Evolutionary conservation across 2,329 filamentous ascomycete genomes (phyloP), one percentile per base, ranked within the genome.

Genomic region (Scedosporium aurantiacum): DNA sequence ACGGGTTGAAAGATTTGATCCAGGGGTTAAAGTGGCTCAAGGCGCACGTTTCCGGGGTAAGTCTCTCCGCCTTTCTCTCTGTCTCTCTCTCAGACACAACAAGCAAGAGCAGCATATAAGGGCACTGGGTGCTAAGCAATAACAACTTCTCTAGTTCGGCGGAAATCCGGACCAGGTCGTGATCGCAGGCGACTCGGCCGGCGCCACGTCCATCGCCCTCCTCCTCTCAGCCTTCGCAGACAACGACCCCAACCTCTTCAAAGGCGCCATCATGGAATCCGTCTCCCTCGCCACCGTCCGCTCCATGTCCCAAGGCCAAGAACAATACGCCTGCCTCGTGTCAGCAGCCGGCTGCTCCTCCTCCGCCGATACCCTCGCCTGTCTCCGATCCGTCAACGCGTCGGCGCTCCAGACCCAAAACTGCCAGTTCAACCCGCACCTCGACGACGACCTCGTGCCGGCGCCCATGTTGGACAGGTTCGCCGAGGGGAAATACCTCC

Each of bases 1-100:
- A 85, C 66, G 89, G 89, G 1, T 74, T 91, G 1, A 80, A 81
- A 40, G 88, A 91, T 69, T 87, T 90, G 70, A 76, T 85, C 60
- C 86, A 87, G 67, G 85, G 83, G 0, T 70, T 91, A 14, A 70
- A 87, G 63, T 91, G 88, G 89, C 81, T 90, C 1, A 80, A 88
- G 64, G 75, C 81, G 32, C 75, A 90, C 70, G 88, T 91, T 50
- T 63, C 69, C 3, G 70, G 23, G 12, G 81, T 63, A 18, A 40
- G 32, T 5, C 3, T 28, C 21, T 16, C 40, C 55, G 63, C 16
- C 54, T 59, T 10, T 52, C 21, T 41, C n/a, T n/a, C n/a, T n/a
- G n/a, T n/a, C n/a, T 12, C 32, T 37, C 32, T 32, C 28, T 8
- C 7, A 8, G 28, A 32, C 28, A 10, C 6, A 32, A 8, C n/a